Base-by-base conservation (phyloP, 164 flowering plant species). In the Cinnamomum chago region DNA sequence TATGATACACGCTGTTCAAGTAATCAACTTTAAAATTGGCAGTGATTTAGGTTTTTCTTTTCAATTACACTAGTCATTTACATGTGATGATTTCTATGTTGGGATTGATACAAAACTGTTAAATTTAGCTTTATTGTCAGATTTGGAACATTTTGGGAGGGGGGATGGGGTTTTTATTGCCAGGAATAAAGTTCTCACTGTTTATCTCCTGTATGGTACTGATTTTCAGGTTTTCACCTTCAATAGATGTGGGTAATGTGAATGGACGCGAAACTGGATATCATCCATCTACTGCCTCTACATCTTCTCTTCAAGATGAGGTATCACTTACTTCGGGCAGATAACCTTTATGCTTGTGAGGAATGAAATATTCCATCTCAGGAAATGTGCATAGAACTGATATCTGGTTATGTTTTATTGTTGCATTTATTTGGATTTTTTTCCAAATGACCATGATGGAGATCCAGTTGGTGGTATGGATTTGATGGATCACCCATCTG, bases 251-350 rank as follows among this genome's bases (percentile, higher is more conserved):
- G 74, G 93, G 93, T 58, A 90, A 77, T 80, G 62, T 79, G 72
- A 87, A 79, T 72, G 27, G 82, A 22, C 87, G 82, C 79, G 92
- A 86, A 68, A 71, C 75, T 67, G 71, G 74, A 67, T 79, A 52
- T 71, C 88, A 83, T 68, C 79, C 66, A 68, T 83, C 94, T 72
- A 69, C 86, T 67, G 83, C 91, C 73, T 90, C 83, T 72, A 71
- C 86, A 70, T 83, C 90, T 74, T 90, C 84, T 81, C 81, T 89
- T 73, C 97, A 92, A 81, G 94, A 94, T 78, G 97, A 92, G 97
- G 98, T 94, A 73, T 71, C 33, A 14, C 67, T 65, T 68, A 40
- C 28, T 35, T 24, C 9, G 6, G 65, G 47, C 5, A 30, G 65
- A n/a, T 20, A 65, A 40, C 12, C 60, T 50, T 25, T 76, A 64